Base-by-base conservation (phyloP, 1,139 yeast genomes). In the Diutina mesorugosa region DNA sequence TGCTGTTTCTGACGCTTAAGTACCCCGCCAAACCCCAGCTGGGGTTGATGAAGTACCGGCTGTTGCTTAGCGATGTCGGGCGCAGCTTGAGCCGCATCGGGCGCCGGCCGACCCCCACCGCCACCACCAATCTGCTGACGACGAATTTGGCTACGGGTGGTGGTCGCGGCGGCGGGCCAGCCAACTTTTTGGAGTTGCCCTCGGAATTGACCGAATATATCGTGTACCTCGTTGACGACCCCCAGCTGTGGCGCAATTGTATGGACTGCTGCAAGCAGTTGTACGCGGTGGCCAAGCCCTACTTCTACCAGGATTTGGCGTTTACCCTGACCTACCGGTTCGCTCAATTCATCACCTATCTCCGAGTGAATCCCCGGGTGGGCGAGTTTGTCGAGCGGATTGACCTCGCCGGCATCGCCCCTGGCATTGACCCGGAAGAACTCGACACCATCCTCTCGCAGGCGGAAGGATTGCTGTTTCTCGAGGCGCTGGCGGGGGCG, bases 251-350 rank as follows among this genome's bases (percentile, higher is more conserved):
- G 57, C 64, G 65, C 53, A 63, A 63, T 51, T 78, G 85, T 60
- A 66, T 85, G 46, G 77, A 76, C 59, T 81, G 83, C 6, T 75
- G 76, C 63, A 77, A 72, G 58, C 66, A 69, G 32, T 78, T 85
- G 61, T 78, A 84, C 64, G 68, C 66, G 53, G 70, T 80, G n/a
- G 74, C 83, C 9, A 81, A 83, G 62, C 77, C 78, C 2, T 72
- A 76, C 45, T 69, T 87, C 26, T 89, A 87, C 65, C 67, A 71
- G 26, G 61, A 69, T n/a, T 80, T 90, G 14, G 61, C 63, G 16
- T 78, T 89, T 62, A 76, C 80, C 0, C 83, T 93, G 4, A 83
- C 90, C 5, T 89, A 84, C 65, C 71, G 96, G 55, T 79, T 87
- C 58, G 93, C 88, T 1, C 96, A 88, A 67, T 84, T 89, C 64